Evolutionary conservation across 352 stramenopile species (phyloP).

Genomic region (Pythium coloratum): DNA sequence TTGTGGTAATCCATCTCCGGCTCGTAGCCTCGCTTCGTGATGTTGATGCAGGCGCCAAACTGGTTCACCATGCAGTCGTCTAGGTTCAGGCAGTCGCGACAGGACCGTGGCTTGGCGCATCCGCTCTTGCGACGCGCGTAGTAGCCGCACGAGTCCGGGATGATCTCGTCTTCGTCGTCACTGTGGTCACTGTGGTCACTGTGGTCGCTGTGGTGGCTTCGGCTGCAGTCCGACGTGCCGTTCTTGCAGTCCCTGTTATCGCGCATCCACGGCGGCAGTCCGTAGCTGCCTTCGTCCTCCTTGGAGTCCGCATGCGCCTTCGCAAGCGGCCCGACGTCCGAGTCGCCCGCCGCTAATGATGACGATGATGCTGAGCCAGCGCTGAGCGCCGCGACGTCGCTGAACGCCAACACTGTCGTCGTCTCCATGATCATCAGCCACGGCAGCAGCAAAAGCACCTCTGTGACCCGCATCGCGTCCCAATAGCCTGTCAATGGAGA

Average conservation of each 20-base stretch:
- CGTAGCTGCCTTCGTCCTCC: not conserved
- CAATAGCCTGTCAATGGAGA: not conserved
- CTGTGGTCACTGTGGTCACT: not conserved
- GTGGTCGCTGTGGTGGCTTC: too few relatives aligned
- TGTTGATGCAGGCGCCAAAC: slow-evolving; percentile 22
- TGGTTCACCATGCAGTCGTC: slow-evolving; percentile 27
- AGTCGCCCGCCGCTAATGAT: not conserved
- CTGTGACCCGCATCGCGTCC: not conserved
- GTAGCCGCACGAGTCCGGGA: slow-evolving; percentile 17
- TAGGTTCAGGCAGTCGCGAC: slow-evolving; percentile 23
- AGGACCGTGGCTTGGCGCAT: slow-evolving; percentile 17
- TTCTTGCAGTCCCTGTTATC: not conserved
- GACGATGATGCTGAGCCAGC: not conserved
- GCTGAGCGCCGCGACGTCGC: not conserved
- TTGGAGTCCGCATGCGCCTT: slow-evolving; percentile 12
- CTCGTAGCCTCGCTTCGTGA: slow-evolving; percentile 7
- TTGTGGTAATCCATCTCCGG: slow-evolving; percentile 21
- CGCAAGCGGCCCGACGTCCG: not conserved
- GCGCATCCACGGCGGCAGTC: not conserved
- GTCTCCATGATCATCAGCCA: not conserved
- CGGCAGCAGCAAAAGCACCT: not conserved
- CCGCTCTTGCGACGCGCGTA: slow-evolving; percentile 13
- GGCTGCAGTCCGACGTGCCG: not conserved
- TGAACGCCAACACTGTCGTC: not conserved
- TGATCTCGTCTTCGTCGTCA: slow-evolving; percentile 20